Evolutionary conservation across 2,329 filamentous ascomycete species (phyloP).

Genomic region (Botrytis fragariae): DNA sequence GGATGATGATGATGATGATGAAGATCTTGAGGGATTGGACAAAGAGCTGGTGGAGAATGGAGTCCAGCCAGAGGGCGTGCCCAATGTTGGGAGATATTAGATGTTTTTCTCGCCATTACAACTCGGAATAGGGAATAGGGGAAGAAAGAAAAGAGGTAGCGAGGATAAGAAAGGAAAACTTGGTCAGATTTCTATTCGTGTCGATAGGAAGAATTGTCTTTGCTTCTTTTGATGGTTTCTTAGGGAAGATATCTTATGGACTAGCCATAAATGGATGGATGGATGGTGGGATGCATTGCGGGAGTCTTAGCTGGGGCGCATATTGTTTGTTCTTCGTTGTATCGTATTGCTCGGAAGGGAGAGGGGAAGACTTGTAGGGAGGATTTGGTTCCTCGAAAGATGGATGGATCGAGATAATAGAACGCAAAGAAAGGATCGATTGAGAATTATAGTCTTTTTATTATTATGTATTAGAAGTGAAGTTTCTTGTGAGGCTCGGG

Average conservation of each 20-base stretch:
- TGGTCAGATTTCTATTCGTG: constrained; percentile 15
- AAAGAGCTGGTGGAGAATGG: constrained; percentile 1
- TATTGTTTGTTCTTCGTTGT: constrained; percentile 16
- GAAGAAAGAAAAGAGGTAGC: not conserved
- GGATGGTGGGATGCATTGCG: constrained; percentile 24
- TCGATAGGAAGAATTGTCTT: constrained; percentile 9
- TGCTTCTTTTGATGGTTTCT: constrained; percentile 21
- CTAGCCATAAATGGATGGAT: not conserved
- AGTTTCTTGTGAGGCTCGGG: not conserved
- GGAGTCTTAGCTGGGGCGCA: constrained; percentile 23
- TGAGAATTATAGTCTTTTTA: not conserved
- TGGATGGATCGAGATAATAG: constrained; percentile 5
- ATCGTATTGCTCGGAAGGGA: constrained; percentile 5
- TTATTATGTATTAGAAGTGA: not conserved
- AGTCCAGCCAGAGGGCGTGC: constrained; percentile 1
- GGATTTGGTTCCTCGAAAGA: not conserved
- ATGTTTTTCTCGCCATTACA: not conserved
- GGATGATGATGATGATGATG: constrained; percentile 49
- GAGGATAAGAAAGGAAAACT: constrained; percentile 1
- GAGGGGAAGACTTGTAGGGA: not conserved
- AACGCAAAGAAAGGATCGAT: not conserved
- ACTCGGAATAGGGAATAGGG: not conserved
- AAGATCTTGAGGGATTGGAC: constrained; percentile 26
- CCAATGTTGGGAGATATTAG: not conserved
- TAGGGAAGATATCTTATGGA: constrained; percentile 10